Base-by-base conservation (phyloP, 164 flowering plant species). In the Kingdonia uniflora region DNA sequence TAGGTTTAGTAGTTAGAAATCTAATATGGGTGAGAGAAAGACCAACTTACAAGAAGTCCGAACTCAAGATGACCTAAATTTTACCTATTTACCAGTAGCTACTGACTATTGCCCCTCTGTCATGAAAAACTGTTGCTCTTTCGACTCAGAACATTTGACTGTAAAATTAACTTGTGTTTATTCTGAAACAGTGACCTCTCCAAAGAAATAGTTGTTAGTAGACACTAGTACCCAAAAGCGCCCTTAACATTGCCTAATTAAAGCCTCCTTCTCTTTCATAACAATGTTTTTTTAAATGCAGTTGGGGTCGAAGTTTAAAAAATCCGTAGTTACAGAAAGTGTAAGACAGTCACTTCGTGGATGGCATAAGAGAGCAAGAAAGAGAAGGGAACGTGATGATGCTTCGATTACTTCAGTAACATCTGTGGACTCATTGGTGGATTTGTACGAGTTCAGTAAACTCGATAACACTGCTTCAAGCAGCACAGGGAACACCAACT, bases 271-370 rank as follows among this genome's bases (percentile, higher is more conserved):
- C n/a, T n/a, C n/a, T 7, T 33, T 26, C 14, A 7, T 51, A 40
- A 5, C 17, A n/a, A 17, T 38, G 15, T 20, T 38, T 54, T 15
- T 56, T 37, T 37, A 21, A 42, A 22, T 66, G 63, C 43, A 88
- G 95, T 85, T 88, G 97, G 91, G 95, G n/a, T 79, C 91, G 3
- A 80, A 56, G 60, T 76, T 72, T 55, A 83, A 81, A 74, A 85
- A 69, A 61, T 54, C 97, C 10, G 69, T 88, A 14, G 62, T 88
- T 16, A 60, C 89, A 12, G 85, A 88, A 59, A 60, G 62, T 52
- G 74, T 88, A 6, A 68, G 91, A 59, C 54, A 54, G 37, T 81
- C 91, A 26, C 79, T 85, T 14, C 77, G 68, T 45, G 82, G 72
- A 39, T 88, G 97, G 95, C 64, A 56, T 24, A 65, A 59, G 47